Evolutionary conservation across 192 early-diverging fungal species (phyloP), one percentile per base, ranked within the genome.

Genomic region (Backusella westeae): DNA sequence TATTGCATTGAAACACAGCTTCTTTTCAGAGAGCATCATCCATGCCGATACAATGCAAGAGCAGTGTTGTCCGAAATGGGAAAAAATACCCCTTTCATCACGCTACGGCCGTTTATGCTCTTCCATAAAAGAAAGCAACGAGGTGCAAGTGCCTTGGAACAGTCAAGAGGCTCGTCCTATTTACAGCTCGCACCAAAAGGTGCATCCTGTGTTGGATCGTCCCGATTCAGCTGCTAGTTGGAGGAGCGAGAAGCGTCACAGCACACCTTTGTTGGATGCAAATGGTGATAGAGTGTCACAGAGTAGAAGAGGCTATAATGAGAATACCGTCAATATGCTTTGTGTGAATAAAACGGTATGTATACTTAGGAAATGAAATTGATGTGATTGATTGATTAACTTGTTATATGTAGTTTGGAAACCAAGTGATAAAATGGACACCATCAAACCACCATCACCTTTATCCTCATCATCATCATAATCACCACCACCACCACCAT

Each of bases 1-100:
- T 17, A 90, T 94, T n/a, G 88, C 91, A 0, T 75, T 98, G 70
- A 75, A 80, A 42, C 84, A 89, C 73, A 84, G 84, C 3, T 92
- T 90, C 85, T 94, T 94, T 75, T 68, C 69, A 36, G 49, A 34
- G 10, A 34, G 1, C 19, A 49, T 19, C 26, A 49, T 29, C 14
- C 70, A 29, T 21, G 36, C 39, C 10, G 23, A 63, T 23, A 63
- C 56, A 63, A 8, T n/a, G 9, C 21, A 23, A 29, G 56, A 63
- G 10, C 56, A 63, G 17, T 26, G 56, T 3, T 71, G 70, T 29
- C 70, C 70, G 4, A 15, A 71, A 14, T 71, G 70, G 70, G 44
- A 71, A 26, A 34, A 15, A 49, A 41, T 46, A 15, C 44, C 21
- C 29, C 42, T 32, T 29, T 41, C 39, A 12, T 71, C 70, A 17